phyloP scores from a whole-genome alignment of 2,329 filamentous ascomycete species.

The Pseudogymnoascus destructans region DNA sequence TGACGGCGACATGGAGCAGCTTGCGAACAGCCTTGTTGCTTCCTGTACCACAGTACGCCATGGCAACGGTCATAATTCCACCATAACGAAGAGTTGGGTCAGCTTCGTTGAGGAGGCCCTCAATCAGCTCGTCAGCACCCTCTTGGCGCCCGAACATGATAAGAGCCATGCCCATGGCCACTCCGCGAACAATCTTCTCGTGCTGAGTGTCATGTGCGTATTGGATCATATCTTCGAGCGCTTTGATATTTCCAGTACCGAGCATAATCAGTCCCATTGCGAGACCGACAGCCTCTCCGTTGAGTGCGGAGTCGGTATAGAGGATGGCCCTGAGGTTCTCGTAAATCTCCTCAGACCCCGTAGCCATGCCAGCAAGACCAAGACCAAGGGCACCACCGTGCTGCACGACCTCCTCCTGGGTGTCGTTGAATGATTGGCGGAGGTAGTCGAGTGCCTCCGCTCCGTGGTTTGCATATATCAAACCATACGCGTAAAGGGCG shows the following conservation, averaged over 20 bases:
- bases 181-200: conserved; percentile 94
- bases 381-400: conserved; percentile 91
- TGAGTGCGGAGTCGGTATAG: conserved; percentile 88
- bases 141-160: conserved; percentile 98
- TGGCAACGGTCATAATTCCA: conserved; percentile 95
- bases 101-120: conserved; percentile 81
- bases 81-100: conserved; percentile 91
- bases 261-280: conserved; percentile 98
- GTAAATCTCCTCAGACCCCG: conserved; percentile 79
- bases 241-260: conserved; percentile 89
- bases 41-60: conserved; percentile 92
- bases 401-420: conserved; percentile 85
- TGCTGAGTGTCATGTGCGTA: conserved; percentile 97
- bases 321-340: conserved; percentile 81
- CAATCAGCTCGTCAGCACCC: conserved; percentile 85
- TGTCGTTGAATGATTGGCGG: conserved; percentile 58
- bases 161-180: conserved; percentile 90
- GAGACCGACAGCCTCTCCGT: conserved; percentile 90
- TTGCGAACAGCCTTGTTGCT: conserved; percentile 98
- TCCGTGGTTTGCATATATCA: conserved; percentile 96
- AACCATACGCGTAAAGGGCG: conserved; percentile 83
- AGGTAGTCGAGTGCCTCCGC: conserved; percentile 77
- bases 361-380: conserved; percentile 95
- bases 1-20: conserved; percentile 88
- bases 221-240: conserved; percentile 90